Percentiles rank a stretch among this genome's conserved stretches.
Evolutionary conservation across 73 alveolate species (phyloP).

Genomic region (Stentor roeselii): DNA sequence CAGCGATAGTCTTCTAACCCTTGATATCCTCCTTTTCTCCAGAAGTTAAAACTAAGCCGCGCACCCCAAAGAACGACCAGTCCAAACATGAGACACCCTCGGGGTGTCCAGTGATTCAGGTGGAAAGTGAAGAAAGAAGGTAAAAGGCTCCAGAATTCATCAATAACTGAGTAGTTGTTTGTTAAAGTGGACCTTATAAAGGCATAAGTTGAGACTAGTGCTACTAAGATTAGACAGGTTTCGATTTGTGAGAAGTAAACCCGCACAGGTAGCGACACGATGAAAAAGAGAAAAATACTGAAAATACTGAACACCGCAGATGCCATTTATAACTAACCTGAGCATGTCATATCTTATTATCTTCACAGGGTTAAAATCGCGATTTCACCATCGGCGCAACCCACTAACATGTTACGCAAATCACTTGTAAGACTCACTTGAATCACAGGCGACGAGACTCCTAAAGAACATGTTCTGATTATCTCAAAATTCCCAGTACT

Average conservation of each 20-base stretch:
- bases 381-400: constrained; percentile 81
- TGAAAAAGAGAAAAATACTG: neutral
- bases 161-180: neutral
- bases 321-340: neutral
- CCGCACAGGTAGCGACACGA: neutral
- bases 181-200: neutral
- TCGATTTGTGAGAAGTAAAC: neutral
- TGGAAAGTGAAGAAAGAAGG: neutral
- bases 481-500: constrained; percentile 6
- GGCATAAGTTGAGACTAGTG: neutral
- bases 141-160: constrained; percentile 22
- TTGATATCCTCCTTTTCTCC: constrained; percentile 28
- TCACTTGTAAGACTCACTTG: constrained; percentile 53
- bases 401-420: constrained; percentile 51
- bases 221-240: neutral
- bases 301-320: neutral
- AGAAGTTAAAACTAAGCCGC: constrained; percentile 11
- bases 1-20: constrained; percentile 32
- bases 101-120: neutral
- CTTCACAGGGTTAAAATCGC: constrained; percentile 53
- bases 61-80: neutral
- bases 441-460: constrained; percentile 57
- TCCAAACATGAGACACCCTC: constrained; percentile 4
- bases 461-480: constrained; percentile 41
- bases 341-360: too few relatives aligned